Evolutionary conservation across 2,329 filamentous ascomycete genomes (phyloP).

Genomic region (Trichophyton schoenleinii): DNA sequence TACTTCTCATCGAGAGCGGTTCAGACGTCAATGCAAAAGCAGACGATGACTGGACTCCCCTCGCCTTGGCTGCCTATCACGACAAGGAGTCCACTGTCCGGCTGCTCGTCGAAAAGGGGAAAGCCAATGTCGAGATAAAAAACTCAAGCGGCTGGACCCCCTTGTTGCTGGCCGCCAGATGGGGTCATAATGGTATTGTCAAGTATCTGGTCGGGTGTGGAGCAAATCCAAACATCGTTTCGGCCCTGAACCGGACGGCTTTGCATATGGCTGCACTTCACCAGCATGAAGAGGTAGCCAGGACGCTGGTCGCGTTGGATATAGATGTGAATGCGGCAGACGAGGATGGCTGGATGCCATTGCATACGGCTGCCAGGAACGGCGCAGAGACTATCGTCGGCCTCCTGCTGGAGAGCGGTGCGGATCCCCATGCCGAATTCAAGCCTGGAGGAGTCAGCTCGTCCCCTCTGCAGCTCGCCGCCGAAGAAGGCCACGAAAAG

Average conservation of each 20-base stretch:
- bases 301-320: not conserved
- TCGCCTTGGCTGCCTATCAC: conserved; percentile 14
- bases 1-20: conserved; percentile 14
- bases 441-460: not conserved
- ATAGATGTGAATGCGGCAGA: conserved; percentile 2
- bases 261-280: conserved; percentile 4
- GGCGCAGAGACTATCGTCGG: not conserved
- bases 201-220: conserved; percentile 23
- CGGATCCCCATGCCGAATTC: conserved; percentile 3
- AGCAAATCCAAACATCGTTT: conserved; percentile 13
- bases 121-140: conserved; percentile 11
- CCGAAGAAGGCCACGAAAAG: conserved; percentile 1
- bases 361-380: conserved; percentile 4
- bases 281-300: not conserved
- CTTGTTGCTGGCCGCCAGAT: conserved; percentile 2
- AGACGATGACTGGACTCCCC: conserved; percentile 12
- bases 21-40: conserved; percentile 14
- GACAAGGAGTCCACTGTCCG: conserved; percentile 11
- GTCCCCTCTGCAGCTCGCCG: not conserved
- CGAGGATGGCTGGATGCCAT: conserved; percentile 4
- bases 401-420: not conserved
- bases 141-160: conserved; percentile 10
- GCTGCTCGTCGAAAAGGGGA: conserved; percentile 12
- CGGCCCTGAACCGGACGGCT: not conserved
- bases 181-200: conserved; percentile 24